Base-by-base conservation (phyloP, 2,329 filamentous ascomycete species). In the Ascochyta clinopodiicola region DNA sequence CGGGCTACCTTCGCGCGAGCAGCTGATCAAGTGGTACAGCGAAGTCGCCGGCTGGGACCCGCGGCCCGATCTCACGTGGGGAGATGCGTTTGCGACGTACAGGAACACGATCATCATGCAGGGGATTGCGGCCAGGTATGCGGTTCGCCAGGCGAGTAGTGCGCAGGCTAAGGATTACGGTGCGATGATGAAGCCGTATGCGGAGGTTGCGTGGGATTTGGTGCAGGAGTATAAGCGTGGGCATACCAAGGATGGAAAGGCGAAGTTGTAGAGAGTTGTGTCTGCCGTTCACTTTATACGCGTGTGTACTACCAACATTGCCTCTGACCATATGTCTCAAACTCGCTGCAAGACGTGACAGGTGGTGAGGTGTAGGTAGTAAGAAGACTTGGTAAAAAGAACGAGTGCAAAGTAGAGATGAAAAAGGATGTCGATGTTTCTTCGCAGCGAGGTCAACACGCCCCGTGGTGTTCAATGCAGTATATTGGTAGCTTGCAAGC, bases 111-210 rank as follows among this genome's bases (percentile, higher is more conserved):
- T 88, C 36, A 88, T 88, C 70, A 85, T 81, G 88, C 95, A 99
- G 80, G 95, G 95, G 3, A 98, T 99, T 73, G 93, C 93, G 44
- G 95, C 95, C 44, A 81, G 95, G 61, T 90, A 90, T 74, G 95
- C 95, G 24, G 79, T 84, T 43, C 81, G 94, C 44, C 94, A 98
- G 82, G 95, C 95, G 34, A 96, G 92, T 77, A 96, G 92, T 74
- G 89, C 86, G 54, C 85, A 89, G 73, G 95, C 95, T 6, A 84
- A 82, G 64, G 82, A 87, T 37, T 91, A 96, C 76, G 92, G 83
- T 1, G 79, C 79, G 51, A 84, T 86, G 73, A 87, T 90, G 77
- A 82, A 80, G 40, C 87, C 90, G 21, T 85, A 94, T 80, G 92
- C 89, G 0, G 82, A 91, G 75, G 82, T 89, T 66, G 91, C 92